Evolutionary conservation across 176 grass and related monocot genomes (phyloP), one percentile per base, ranked within the genome.

Genomic region (Carex cristatella): DNA sequence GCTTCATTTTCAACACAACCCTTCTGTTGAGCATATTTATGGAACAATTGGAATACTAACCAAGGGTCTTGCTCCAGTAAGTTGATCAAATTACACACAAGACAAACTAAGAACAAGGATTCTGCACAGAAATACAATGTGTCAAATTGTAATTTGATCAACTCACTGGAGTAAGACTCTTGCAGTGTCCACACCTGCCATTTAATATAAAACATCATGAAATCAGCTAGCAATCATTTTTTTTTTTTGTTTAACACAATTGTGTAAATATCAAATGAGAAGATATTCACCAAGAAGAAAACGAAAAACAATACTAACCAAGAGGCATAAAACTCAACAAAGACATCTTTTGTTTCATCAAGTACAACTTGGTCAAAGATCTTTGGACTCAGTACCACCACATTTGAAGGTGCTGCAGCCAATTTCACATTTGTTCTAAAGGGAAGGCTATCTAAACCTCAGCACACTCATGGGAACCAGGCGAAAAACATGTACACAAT

Each of bases 311-410:
- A 1, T 88, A 87, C 91, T 58, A 92, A 95, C 96, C 93, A 99
- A 81, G 96, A 93, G 65, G 96, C 96, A 90, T 99, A 99, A 79
- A 99, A 99, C 85, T 99, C 96, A 67, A 99, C 96, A 88, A 99
- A 91, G 11, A 99, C 96, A 92, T 99, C 93, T 86, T 95, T 99
- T 48, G 91, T 92, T 87, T 89, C 88, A 87, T 99, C 96, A 87
- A 99, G 96, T 23, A 95, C 96, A 90, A 94, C 61, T 4, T 91
- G 89, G 55, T 99, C 83, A 27, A 95, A 99, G 68, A 60, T 94
- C 54, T 99, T 91, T 65, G 81, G 30, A 33, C 90, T 89, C 72
- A 95, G 63, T 65, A 99, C 87, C 63, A 94, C 91, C 0, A 99
- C 96, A 86, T 78, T 94, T 54, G 96, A 99, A 84, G 96, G 93